These are phyloP conservation scores for Pseudozyma flocculosa DNA, from an alignment of 1,284 basidiomycete genomes.

Conservation along the genomic window DNA sequence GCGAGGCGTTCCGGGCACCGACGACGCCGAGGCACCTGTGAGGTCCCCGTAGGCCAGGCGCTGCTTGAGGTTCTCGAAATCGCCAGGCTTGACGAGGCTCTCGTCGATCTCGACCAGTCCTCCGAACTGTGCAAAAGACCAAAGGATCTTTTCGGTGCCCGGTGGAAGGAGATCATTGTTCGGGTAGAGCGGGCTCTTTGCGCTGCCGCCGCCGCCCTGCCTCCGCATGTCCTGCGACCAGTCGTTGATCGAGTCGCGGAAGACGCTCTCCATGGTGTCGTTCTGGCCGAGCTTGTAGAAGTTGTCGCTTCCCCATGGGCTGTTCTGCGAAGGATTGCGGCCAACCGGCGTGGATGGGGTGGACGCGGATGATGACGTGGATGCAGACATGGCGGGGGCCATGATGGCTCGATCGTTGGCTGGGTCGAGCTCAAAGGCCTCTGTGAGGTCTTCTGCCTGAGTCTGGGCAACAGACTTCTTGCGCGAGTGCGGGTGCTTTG, in stretches of 20 bases:
- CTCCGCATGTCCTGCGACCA: slow-evolving; percentile 35
- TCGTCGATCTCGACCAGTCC: slow-evolving; percentile 67
- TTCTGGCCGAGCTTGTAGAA: slow-evolving; percentile 55
- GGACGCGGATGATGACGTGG: too few species aligned
- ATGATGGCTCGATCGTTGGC: slow-evolving; percentile 3
- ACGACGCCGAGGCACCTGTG: slow-evolving; percentile 37
- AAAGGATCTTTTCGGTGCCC: slow-evolving; percentile 73
- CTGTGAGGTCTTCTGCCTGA: slow-evolving; percentile 49
- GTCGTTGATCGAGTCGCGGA: slow-evolving; percentile 53
- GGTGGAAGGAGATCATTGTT: slow-evolving; percentile 29
- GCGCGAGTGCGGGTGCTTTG: slow-evolving; percentile 50
- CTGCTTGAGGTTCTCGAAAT: slow-evolving; percentile 59
- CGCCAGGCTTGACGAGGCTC: slow-evolving; percentile 58
- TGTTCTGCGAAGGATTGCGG: not conserved
- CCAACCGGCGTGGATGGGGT: slow-evolving; percentile 1
- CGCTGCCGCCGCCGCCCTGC: not conserved
- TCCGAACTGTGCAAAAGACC: slow-evolving; percentile 80
- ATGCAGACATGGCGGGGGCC: not conserved
- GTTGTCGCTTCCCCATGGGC: slow-evolving; percentile 5
- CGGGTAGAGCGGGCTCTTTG: slow-evolving; percentile 36
- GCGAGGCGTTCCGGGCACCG: slow-evolving; percentile 26
- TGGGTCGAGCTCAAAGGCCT: slow-evolving; percentile 45
- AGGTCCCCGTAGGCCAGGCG: slow-evolving; percentile 51
- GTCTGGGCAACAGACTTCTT: slow-evolving; percentile 50
- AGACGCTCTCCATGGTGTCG: slow-evolving; percentile 58